Evolutionary conservation across 345 rosid genomes (phyloP).

Genomic region (Heritiera fomes): DNA sequence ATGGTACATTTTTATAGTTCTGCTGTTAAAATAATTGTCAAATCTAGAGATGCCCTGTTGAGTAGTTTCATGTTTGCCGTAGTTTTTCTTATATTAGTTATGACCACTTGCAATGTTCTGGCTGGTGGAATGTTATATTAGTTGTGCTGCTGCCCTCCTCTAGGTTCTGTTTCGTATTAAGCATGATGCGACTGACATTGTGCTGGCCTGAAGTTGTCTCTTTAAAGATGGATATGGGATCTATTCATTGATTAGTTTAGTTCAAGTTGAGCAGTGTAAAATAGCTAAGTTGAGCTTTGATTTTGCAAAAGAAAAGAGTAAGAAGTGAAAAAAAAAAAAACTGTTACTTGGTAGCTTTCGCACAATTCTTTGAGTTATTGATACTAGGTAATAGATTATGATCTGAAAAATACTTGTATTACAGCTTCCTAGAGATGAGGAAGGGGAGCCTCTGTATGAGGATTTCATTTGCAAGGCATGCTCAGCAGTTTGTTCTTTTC

Average conservation of each 20-base stretch:
- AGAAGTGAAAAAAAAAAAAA: neutral
- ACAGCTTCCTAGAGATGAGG: constrained; percentile 84
- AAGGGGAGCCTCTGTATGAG: constrained; percentile 81
- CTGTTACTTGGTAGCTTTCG: neutral
- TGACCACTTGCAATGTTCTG: neutral
- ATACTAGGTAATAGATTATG: neutral
- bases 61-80: neutral
- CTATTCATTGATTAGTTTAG: neutral
- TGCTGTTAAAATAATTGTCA: neutral
- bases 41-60: neutral
- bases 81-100: neutral
- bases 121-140: neutral
- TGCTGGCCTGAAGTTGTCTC: neutral
- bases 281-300: neutral
- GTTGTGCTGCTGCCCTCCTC: neutral
- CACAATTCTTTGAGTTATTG: constrained; percentile 1
- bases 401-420: neutral
- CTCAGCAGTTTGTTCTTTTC: constrained; percentile 66
- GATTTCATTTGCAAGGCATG: constrained; percentile 88
- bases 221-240: neutral
- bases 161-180: neutral
- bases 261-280: neutral
- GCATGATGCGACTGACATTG: neutral
- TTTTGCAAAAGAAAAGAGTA: neutral
- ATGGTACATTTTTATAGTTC: neutral